phyloP scores from a whole-genome alignment of 371 early-diverging fungal genomes.

The Mucor irregularis region DNA sequence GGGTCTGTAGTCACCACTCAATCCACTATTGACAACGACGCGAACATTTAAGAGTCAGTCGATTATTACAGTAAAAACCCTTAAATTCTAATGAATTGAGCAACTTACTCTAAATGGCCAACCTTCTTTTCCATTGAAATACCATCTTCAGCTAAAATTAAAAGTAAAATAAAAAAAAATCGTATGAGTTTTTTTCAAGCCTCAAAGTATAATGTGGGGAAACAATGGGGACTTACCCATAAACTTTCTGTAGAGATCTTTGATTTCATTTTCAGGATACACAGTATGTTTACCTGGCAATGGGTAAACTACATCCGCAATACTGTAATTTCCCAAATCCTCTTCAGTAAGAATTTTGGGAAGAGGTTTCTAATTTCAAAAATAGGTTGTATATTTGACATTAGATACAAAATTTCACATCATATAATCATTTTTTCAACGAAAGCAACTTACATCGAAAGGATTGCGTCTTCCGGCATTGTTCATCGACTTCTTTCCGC shows the following conservation, averaged over 20 bases:
- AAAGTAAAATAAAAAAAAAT: constrained; percentile 1
- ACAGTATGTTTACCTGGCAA: constrained; percentile 77
- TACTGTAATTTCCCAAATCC: constrained; percentile 67
- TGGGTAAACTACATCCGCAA: constrained; percentile 91
- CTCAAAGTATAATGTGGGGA: no score
- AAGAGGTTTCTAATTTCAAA: neutral
- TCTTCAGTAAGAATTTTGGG: constrained; percentile 66
- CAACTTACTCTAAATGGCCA: constrained; percentile 46
- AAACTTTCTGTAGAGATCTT: constrained; percentile 61
- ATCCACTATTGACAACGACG: constrained; percentile 45
- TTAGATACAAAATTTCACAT: neutral
- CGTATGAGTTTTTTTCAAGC: neutral
- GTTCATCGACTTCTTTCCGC: neutral
- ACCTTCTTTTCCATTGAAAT: constrained; percentile 34
- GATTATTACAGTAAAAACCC: neutral
- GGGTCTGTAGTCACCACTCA: constrained; percentile 82
- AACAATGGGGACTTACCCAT: no score
- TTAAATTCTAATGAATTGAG: neutral
- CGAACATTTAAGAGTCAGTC: neutral
- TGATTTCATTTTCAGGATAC: constrained; percentile 82
- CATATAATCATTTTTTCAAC: no score
- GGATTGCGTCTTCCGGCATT: constrained; percentile 32
- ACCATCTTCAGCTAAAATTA: constrained; percentile 21
- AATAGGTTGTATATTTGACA: neutral
- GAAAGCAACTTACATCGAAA: constrained; percentile 17